Conservation (phyloP, 257 asterid species). For the Cruciata laevipes region DNA sequence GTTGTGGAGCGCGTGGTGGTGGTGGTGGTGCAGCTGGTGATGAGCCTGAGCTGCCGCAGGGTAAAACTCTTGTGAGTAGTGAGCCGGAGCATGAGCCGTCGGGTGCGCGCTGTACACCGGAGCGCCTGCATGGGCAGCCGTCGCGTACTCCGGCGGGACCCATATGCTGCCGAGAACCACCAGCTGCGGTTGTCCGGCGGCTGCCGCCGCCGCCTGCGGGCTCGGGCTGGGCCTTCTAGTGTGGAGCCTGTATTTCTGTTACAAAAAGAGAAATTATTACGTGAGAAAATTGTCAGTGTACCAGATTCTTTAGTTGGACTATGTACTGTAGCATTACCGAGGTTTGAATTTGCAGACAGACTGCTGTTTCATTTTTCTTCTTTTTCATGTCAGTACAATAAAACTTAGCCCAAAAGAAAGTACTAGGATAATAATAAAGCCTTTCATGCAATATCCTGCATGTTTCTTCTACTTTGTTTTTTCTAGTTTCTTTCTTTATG, state of each 20-base stretch:
- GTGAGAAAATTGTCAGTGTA: slow-evolving; percentile 4
- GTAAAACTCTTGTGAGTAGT: slow-evolving; percentile 56
- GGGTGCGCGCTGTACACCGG: slow-evolving; percentile 58
- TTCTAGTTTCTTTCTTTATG: not conserved
- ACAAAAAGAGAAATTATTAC: not conserved
- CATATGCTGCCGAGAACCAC: slow-evolving; percentile 89
- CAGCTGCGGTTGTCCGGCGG: slow-evolving; percentile 46
- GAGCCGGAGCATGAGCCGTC: slow-evolving; percentile 34
- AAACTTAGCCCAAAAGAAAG: slow-evolving; percentile 1
- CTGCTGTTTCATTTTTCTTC: not conserved
- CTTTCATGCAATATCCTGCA: slow-evolving; percentile 25
- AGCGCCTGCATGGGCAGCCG: slow-evolving; percentile 54
- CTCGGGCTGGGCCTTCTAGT: slow-evolving; percentile 95
- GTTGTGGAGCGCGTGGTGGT: slow-evolving; percentile 39
- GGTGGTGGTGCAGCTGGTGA: slow-evolving; percentile 29
- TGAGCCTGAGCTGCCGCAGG: slow-evolving; percentile 33
- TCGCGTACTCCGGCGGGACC: slow-evolving; percentile 87
- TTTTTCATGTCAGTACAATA: slow-evolving; percentile 6
- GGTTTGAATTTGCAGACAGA: slow-evolving; percentile 8
- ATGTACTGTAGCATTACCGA: slow-evolving; percentile 6
- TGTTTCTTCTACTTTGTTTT: not conserved
- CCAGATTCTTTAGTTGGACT: slow-evolving; percentile 4
- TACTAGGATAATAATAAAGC: slow-evolving; percentile 1
- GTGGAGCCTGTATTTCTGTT: slow-evolving; percentile 93
- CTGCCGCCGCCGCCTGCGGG: slow-evolving; percentile 54